Percentiles rank a stretch among this genome's conserved stretches.
phyloP scores from a whole-genome alignment of 2,329 filamentous ascomycete species.

The Apiospora sp. region DNA sequence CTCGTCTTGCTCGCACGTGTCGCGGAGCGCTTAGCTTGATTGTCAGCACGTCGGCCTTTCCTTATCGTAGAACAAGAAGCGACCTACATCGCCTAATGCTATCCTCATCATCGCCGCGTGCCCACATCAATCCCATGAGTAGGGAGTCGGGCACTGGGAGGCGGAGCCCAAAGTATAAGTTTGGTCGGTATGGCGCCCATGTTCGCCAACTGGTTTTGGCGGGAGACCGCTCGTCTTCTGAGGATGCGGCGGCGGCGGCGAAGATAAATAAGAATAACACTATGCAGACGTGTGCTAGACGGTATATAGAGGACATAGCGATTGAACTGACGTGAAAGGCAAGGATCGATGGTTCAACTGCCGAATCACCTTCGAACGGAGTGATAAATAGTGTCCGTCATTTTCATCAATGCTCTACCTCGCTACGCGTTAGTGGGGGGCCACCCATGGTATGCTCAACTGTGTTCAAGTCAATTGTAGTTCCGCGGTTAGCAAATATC shows the following conservation, averaged over 20 bases:
- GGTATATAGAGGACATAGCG: background rate
- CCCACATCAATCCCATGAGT: slow-evolving; percentile 87
- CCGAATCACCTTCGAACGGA: background rate
- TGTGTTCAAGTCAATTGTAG: background rate
- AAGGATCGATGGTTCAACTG: background rate
- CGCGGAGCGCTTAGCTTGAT: slow-evolving; percentile 72
- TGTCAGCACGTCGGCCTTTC: slow-evolving; percentile 25
- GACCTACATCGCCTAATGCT: slow-evolving; percentile 76
- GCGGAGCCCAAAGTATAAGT: slow-evolving; percentile 91
- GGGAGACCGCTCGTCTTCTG: slow-evolving; percentile 39
- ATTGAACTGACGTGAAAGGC: too few relatives aligned
- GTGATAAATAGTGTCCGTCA: background rate
- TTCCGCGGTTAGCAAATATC: background rate
- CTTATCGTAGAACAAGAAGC: background rate
- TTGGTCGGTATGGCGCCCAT: slow-evolving; percentile 95
- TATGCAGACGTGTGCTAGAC: background rate
- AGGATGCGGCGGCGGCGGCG: background rate
- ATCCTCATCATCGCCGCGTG: slow-evolving; percentile 79
- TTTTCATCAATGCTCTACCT: background rate
- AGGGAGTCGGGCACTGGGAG: slow-evolving; percentile 78
- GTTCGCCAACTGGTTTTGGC: slow-evolving; percentile 82
- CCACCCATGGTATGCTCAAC: background rate
- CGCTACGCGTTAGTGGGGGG: background rate
- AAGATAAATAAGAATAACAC: background rate
- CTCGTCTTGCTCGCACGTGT: slow-evolving; percentile 96